These are phyloP conservation scores for Brasilioporus rufonigricans DNA, from an alignment of 768 basidiomycete species.

Conservation along the genomic window DNA sequence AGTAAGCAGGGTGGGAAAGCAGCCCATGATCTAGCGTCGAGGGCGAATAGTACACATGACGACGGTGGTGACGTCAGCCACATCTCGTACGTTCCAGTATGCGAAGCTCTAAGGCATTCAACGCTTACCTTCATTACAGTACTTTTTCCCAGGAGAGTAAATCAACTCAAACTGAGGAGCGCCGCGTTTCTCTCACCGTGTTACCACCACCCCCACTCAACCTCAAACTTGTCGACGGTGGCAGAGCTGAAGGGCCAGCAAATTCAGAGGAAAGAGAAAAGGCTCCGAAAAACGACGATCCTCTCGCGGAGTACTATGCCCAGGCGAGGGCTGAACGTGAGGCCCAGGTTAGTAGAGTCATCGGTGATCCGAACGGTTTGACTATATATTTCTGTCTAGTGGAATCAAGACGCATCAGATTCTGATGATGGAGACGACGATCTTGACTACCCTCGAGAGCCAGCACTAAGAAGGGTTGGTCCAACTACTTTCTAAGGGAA, in stretches of 20 bases:
- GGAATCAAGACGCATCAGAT: slow-evolving; percentile 36
- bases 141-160: slow-evolving; percentile 36
- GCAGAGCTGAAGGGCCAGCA: not conserved
- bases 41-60: not conserved
- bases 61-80: slow-evolving; percentile 38
- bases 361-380: not conserved
- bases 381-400: slow-evolving; percentile 18
- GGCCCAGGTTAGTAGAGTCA: slow-evolving; percentile 34
- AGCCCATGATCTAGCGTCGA: not conserved
- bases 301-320: slow-evolving; percentile 63
- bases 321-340: slow-evolving; percentile 51
- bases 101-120: not conserved
- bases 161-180: not conserved
- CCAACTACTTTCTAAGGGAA: not conserved
- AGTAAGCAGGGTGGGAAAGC: not conserved
- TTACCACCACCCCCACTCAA: slow-evolving; percentile 28
- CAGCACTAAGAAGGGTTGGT: slow-evolving; percentile 31
- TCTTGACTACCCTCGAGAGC: slow-evolving; percentile 14
- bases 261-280: not conserved
- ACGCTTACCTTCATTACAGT: slow-evolving; percentile 27
- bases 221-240: slow-evolving; percentile 2
- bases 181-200: slow-evolving; percentile 12
- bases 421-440: slow-evolving; percentile 32
- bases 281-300: slow-evolving; percentile 38
- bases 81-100: slow-evolving; percentile 43